These are phyloP conservation scores for Grosmannia huntii DNA, from an alignment of 2,329 filamentous ascomycete genomes.

Conservation along the genomic window DNA sequence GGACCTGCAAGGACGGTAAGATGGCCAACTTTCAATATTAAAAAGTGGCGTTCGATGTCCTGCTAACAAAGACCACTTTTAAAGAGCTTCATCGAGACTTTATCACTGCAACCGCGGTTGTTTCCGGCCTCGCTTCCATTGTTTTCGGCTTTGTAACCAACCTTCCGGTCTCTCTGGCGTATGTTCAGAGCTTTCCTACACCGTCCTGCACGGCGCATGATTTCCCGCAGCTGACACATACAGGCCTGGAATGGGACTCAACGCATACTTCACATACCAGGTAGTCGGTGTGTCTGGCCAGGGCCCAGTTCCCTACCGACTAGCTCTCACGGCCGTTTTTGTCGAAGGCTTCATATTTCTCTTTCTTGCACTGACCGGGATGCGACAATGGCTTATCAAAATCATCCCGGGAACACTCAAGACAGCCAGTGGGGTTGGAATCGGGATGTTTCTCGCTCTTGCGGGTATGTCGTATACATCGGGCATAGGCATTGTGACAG, in stretches of 20 bases:
- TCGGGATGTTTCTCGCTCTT: slow-evolving; percentile 50
- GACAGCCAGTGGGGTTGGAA: slow-evolving; percentile 51
- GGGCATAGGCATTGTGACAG: slow-evolving; percentile 68
- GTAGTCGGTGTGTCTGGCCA: slow-evolving; percentile 48
- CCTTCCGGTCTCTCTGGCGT: slow-evolving; percentile 64
- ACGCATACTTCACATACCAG: slow-evolving; percentile 56
- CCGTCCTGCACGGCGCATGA: not conserved
- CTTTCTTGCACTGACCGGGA: slow-evolving; percentile 50
- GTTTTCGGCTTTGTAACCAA: slow-evolving; percentile 73
- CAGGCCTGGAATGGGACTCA: slow-evolving; percentile 55
- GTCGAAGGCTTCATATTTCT: slow-evolving; percentile 53
- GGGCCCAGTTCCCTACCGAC: slow-evolving; percentile 42
- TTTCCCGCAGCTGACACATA: not conserved
- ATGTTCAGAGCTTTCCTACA: slow-evolving; percentile 19
- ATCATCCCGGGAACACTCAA: slow-evolving; percentile 53
- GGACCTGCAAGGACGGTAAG: not conserved
- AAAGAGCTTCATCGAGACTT: slow-evolving; percentile 59
- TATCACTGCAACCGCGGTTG: slow-evolving; percentile 71
- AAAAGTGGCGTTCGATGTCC: not conserved
- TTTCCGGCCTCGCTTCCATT: slow-evolving; percentile 62
- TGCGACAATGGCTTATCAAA: slow-evolving; percentile 61
- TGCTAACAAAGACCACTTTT: not conserved
- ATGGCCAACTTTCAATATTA: not conserved
- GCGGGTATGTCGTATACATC: slow-evolving; percentile 63
- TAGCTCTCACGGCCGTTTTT: slow-evolving; percentile 52